Conservation (phyloP, 129 eudicot genomes). For the Sambucus nigra region DNA sequence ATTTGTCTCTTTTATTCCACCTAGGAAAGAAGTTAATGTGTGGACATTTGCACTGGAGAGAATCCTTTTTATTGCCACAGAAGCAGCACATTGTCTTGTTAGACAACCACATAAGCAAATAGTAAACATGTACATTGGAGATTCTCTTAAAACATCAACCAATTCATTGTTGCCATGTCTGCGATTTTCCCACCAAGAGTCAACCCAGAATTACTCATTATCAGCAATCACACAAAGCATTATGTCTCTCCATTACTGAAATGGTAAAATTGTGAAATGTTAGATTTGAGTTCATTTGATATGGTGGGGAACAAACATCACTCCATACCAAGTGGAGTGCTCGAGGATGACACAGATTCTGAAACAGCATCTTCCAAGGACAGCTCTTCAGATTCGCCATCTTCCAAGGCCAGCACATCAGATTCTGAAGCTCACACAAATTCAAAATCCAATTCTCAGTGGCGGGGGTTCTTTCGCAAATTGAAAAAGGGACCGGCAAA, state of each 20-base stretch:
- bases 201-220: not conserved
- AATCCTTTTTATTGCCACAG: too few relatives aligned
- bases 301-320: conserved; percentile 16
- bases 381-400: conserved; percentile 25
- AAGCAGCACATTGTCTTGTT: too few relatives aligned
- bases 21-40: too few relatives aligned
- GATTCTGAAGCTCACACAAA: conserved; percentile 19
- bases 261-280: conserved; percentile 3
- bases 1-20: too few relatives aligned
- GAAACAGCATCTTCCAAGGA: conserved; percentile 18
- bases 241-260: not conserved
- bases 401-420: conserved; percentile 25
- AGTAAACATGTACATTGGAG: too few relatives aligned
- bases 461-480: conserved; percentile 60
- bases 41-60: too few relatives aligned
- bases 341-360: conserved; percentile 20
- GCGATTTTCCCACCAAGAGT: not conserved
- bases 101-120: too few relatives aligned
- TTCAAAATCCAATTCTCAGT: conserved; percentile 36
- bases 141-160: too few relatives aligned
- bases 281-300: conserved; percentile 38
- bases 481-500: conserved; percentile 45
- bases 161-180: not conserved
- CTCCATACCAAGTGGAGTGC: conserved; percentile 13
- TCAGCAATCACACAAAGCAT: not conserved